These are phyloP conservation scores for Rhodofomes roseus DNA, from an alignment of 1,284 basidiomycete species.

Conservation along the genomic window DNA sequence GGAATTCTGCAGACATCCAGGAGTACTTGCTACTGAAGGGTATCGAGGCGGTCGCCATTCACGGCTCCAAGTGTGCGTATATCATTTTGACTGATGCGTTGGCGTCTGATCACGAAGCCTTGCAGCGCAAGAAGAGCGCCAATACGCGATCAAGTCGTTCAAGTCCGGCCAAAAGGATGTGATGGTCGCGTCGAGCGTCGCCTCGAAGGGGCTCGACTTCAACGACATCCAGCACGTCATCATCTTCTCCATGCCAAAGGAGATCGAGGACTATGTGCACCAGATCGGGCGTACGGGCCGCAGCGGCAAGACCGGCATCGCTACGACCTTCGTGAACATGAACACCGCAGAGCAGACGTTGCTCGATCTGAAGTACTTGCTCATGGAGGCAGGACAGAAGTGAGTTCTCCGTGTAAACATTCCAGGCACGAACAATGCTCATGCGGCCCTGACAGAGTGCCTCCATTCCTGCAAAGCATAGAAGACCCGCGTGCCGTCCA, in stretches of 20 bases:
- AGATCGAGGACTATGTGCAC: conserved; percentile 98
- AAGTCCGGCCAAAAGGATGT: conserved; percentile 97
- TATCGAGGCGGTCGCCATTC: conserved; percentile 97
- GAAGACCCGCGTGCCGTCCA: conserved; percentile 87
- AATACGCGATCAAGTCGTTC: conserved; percentile 98
- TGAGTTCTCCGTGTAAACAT: conserved; percentile 34
- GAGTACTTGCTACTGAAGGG: conserved; percentile 97
- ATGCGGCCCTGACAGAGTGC: conserved; percentile 58
- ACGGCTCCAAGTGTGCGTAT: conserved; percentile 88
- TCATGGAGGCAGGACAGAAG: conserved; percentile 98
- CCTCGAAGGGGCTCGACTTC: conserved; percentile 97
- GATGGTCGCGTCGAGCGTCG: conserved; percentile 98
- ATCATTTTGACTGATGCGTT: neutral
- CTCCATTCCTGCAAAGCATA: conserved; percentile 89
- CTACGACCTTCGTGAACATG: conserved; percentile 99
- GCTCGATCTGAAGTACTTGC: conserved; percentile 93
- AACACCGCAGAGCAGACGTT: conserved; percentile 94
- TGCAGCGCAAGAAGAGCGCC: conserved; percentile 94
- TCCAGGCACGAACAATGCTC: conserved; percentile 6
- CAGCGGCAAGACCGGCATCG: conserved; percentile 96
- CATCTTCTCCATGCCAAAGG: conserved; percentile 99
- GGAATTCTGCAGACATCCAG: conserved; percentile 75
- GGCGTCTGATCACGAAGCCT: conserved; percentile 6
- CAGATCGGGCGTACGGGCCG: conserved; percentile 98
- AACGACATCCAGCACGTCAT: conserved; percentile 98